Evolutionary conservation across 2,329 filamentous ascomycete species (phyloP), one percentile per base, ranked within the genome.

Genomic region (Didymella keratinophila): DNA sequence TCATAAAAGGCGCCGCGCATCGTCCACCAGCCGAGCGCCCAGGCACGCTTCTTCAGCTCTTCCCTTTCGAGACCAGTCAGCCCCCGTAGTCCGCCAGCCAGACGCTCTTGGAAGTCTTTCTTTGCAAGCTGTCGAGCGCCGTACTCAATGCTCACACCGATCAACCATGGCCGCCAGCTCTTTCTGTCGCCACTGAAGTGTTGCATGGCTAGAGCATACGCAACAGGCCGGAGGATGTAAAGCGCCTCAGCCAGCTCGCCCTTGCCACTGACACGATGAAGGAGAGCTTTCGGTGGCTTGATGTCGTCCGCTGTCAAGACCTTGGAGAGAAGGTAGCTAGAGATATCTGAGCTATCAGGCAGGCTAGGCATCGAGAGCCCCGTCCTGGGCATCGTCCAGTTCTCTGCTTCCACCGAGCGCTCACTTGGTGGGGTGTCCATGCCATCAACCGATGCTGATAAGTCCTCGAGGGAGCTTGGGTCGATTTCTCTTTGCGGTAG

Each of bases 1-100:
- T 98, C 92, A 78, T 99, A 99, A 69, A 96, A 96, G 2, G 93
- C 93, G n/a, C 95, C 94, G 60, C 94, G 87, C 92, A 99, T 95
- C 25, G 86, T 80, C 95, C 95, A 99, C 94, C 95, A 98, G 20
- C 88, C 90, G 82, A 97, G 89, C 2, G 87, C 88, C 92, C 93
- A 96, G 37, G 91, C 93, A 63, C 95, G 85, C 78, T 92, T 93
- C 73, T 84, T 88, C 83, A 96, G 87, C 80, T 98, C 94, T 66
- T 97, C 94, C 56, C 89, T 87, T 79, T 99, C 95, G 18, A 99
- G 82, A 9, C 90, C 87, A 23, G 94, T 97, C 30, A 95, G 72
- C 1, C 86, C 93, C 48, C 91, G 85, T 61, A 95, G 81, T 28
- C 92, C 89, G 43, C 89, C 87, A 12, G 93, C 85, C 32, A 87